A percentile compares a stretch with the other conserved stretches of the same genome.
Conservation (phyloP, 2,329 filamentous ascomycete species). For the Fusarium euwallaceae region DNA sequence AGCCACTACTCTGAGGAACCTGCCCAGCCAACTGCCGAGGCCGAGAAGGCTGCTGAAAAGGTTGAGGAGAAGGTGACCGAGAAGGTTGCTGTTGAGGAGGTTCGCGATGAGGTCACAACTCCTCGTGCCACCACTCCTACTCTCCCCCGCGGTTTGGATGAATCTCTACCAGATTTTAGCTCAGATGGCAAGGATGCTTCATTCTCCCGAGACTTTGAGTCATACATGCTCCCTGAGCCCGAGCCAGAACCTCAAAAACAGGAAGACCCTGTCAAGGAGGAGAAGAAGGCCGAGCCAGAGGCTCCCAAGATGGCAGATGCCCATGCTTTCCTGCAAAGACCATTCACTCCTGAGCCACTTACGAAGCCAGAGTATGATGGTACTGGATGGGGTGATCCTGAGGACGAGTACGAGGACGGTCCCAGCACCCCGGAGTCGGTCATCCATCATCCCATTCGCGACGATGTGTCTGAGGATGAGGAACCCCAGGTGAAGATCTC, state of each 20-base stretch:
- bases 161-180: constrained; percentile 55
- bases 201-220: constrained; percentile 60
- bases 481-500: constrained; percentile 64
- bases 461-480: constrained; percentile 50
- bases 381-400: constrained; percentile 69
- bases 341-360: constrained; percentile 63
- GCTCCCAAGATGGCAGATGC: constrained; percentile 53
- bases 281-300: constrained; percentile 38
- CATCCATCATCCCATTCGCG: constrained; percentile 78
- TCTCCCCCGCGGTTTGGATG: constrained; percentile 38
- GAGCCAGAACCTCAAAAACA: constrained; percentile 48
- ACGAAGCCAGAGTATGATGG: constrained; percentile 75
- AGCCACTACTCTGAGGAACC: constrained; percentile 53
- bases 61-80: not conserved
- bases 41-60: not conserved
- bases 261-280: constrained; percentile 43
- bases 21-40: constrained; percentile 33
- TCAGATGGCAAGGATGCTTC: constrained; percentile 52
- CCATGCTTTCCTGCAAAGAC: constrained; percentile 56
- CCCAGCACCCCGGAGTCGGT: constrained; percentile 89
- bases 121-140: constrained; percentile 59
- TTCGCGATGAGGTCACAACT: constrained; percentile 63
- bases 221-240: constrained; percentile 61
- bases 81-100: constrained; percentile 29
- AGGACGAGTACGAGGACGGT: constrained; percentile 67